phyloP scores from a whole-genome alignment of 768 basidiomycete species.

The Agrocybe praecox region DNA sequence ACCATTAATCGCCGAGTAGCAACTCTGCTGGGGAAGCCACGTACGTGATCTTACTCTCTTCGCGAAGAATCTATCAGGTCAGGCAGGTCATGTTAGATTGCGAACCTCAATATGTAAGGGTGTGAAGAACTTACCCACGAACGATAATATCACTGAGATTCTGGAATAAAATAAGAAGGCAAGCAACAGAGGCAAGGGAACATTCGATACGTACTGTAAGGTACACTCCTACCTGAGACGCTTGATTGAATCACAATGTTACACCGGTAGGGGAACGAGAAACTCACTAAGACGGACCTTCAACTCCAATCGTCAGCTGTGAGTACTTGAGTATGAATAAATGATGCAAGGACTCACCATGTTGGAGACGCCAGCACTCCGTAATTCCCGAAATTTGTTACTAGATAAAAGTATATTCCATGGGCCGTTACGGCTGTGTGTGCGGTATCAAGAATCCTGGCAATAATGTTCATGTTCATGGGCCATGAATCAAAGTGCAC shows the following conservation, averaged over 20 bases:
- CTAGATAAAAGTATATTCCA: slow-evolving; percentile 21
- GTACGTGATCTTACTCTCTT: slow-evolving; percentile 20
- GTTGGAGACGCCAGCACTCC: slow-evolving; percentile 14
- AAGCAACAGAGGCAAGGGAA: not conserved
- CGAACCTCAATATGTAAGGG: not conserved
- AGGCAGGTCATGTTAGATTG: not conserved
- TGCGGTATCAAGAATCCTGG: slow-evolving; percentile 18
- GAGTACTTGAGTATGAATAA: not conserved
- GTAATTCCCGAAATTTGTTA: slow-evolving; percentile 19
- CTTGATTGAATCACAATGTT: not conserved
- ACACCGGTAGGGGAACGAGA: too few species aligned
- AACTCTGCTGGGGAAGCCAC: too few species aligned
- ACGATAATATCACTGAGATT: slow-evolving; percentile 23
- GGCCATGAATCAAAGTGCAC: not conserved
- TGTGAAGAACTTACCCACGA: slow-evolving; percentile 12
- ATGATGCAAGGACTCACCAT: slow-evolving; percentile 12
- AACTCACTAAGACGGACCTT: slow-evolving; percentile 22
- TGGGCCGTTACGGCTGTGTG: slow-evolving; percentile 20
- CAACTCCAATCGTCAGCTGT: not conserved
- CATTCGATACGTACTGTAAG: slow-evolving; percentile 19
- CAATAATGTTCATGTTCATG: not conserved
- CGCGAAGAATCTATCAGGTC: slow-evolving; percentile 19
- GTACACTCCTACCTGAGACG: slow-evolving; percentile 18
- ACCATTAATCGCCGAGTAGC: too few species aligned
- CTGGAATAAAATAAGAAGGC: not conserved